Base-by-base conservation (phyloP, 257 asterid genomes). In the Rubia yunnanensis region DNA sequence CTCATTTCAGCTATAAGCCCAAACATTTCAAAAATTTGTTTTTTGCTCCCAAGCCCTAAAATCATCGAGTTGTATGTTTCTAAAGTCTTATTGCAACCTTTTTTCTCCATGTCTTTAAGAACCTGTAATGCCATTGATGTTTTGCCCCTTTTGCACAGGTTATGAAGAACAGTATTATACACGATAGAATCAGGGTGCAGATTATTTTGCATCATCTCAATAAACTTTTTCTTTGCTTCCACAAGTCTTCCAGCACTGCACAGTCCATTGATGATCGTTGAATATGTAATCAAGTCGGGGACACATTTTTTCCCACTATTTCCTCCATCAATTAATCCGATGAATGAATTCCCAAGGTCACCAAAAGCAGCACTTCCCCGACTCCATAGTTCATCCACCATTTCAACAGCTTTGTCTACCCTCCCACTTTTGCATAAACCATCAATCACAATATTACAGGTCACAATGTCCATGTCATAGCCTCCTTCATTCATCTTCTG, bases 301-400 rank as follows among this genome's bases (percentile, higher is more conserved):
- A 82, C 75, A 75, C 88, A 85, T 74, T 76, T 79, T 71, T 77
- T 84, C 77, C 84, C 80, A 68, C 71, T 76, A 70, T 73, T 72
- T 49, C 60, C 77, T 31, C 80, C 88, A 73, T 87, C 92, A 27
- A 89, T 89, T 41, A 87, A 81, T 73, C 95, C 91, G 65, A 85
- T 87, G 75, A 85, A 86, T 18, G 84, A 84, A 77, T 86, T 89
- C 60, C 96, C 97, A 64, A 92, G 70, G 83, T 81, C 73, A 35
- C 99, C 97, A 66, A 89, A 91, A 67, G 96, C 91, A 68, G 94
- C 94, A 81, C 89, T 92, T 77, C 98, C 97, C 54, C 84, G 95
- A 78, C 60, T 83, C 98, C 98, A 92, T 96, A 92, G 85, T 69
- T 92, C 92, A 34, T 79, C 73, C 70, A 79, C 88, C 71, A 89